Conservation (phyloP, 1,139 yeast species). For the Yamadazyma atlantica region DNA sequence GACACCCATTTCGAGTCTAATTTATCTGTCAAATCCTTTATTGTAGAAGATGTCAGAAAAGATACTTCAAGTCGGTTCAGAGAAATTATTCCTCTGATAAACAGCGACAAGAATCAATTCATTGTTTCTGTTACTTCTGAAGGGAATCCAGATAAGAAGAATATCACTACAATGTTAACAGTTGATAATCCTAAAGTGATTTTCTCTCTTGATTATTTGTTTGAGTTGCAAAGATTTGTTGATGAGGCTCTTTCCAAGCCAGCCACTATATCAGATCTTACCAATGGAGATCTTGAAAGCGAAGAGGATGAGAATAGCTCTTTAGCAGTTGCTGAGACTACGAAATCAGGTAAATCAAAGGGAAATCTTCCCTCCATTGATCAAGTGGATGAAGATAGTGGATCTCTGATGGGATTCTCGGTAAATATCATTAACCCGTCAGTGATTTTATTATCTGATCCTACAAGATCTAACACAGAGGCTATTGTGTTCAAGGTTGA, state of each 20-base stretch:
- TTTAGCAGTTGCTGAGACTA: not conserved
- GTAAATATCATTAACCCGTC: conserved; percentile 79
- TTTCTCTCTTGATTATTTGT: conserved; percentile 80
- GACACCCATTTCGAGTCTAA: conserved; percentile 61
- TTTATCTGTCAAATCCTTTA: conserved; percentile 68
- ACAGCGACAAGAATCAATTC: conserved; percentile 70
- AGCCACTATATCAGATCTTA: conserved; percentile 18
- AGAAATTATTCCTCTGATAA: conserved; percentile 73
- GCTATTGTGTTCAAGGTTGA: conserved; percentile 90
- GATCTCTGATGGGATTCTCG: conserved; percentile 47
- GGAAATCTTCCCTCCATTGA: not conserved
- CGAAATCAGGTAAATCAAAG: conserved; percentile 1
- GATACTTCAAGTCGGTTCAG: conserved; percentile 66
- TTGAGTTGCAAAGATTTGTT: conserved; percentile 68
- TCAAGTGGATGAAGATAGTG: not conserved
- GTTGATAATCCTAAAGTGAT: conserved; percentile 81
- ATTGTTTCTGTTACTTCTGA: conserved; percentile 51
- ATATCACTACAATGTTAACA: conserved; percentile 55
- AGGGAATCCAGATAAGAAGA: conserved; percentile 38
- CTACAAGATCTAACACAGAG: conserved; percentile 66
- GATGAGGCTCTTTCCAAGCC: conserved; percentile 42
- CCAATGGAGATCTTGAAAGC: conserved; percentile 14
- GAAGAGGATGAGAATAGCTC: conserved; percentile 6
- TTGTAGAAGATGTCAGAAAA: conserved; percentile 71
- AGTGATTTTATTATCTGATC: conserved; percentile 77